phyloP scores from a whole-genome alignment of 441 rosid genomes.

The Erodium chrysanthum region DNA sequence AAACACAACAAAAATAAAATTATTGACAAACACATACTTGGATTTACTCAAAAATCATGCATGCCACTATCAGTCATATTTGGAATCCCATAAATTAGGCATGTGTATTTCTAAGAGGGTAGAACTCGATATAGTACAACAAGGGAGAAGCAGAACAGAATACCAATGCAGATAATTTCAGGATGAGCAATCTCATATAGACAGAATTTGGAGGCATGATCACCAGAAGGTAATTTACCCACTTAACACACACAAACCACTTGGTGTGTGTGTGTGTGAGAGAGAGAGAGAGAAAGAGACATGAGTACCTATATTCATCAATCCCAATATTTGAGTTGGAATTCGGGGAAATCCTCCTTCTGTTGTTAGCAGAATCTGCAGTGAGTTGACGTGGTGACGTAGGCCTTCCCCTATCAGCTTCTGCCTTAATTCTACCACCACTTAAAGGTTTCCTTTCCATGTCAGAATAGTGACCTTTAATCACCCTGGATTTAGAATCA shows the following conservation, averaged over 20 bases:
- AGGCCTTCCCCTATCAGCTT: conserved; percentile 56
- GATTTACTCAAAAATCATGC: background rate
- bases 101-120: too few species aligned
- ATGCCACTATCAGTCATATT: background rate
- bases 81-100: too few species aligned
- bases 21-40: background rate
- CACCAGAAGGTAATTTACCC: too few species aligned
- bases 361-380: conserved; percentile 30
- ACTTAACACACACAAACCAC: too few species aligned
- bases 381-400: conserved; percentile 41
- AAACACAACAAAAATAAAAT: background rate
- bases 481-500: conserved; percentile 44
- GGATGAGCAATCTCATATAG: too few species aligned
- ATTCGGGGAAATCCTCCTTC: conserved; percentile 47
- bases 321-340: conserved; percentile 45
- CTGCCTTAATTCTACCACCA: conserved; percentile 45
- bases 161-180: too few species aligned
- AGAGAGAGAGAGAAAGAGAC: background rate
- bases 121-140: too few species aligned
- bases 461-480: conserved; percentile 29
- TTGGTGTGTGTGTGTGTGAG: too few species aligned
- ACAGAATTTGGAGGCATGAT: too few species aligned
- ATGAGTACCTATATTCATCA: conserved; percentile 62
- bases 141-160: too few species aligned
- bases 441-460: conserved; percentile 37